Conservation (phyloP, 2,329 filamentous ascomycete genomes). For the Aureobasidium melanogenum region DNA sequence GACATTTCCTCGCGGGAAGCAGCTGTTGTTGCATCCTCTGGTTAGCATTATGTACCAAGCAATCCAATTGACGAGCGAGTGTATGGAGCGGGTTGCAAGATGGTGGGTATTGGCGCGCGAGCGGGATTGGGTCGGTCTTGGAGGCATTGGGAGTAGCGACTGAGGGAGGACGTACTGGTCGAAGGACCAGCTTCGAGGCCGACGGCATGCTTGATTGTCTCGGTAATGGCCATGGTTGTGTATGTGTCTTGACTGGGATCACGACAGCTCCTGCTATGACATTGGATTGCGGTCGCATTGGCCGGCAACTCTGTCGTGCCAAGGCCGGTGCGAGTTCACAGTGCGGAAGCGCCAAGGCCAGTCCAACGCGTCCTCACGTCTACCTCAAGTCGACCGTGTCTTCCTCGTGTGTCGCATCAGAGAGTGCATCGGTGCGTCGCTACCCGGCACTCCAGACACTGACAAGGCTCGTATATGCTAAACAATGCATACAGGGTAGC, state of each 20-base stretch:
- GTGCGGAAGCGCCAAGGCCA: neutral
- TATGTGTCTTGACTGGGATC: neutral
- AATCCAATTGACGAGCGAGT: neutral
- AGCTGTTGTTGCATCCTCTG: constrained; percentile 36
- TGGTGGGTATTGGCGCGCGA: neutral
- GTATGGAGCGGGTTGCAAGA: neutral
- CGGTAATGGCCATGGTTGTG: constrained; percentile 32
- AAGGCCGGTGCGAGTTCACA: neutral
- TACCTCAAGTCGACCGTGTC: neutral
- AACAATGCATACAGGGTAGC: neutral
- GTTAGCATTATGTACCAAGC: constrained; percentile 10
- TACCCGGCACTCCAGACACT: neutral
- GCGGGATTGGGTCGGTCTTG: neutral
- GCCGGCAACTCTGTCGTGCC: neutral
- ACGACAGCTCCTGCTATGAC: neutral
- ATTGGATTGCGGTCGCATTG: constrained; percentile 9
- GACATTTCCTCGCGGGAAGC: constrained; percentile 90
- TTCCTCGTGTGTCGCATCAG: neutral
- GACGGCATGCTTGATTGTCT: constrained; percentile 40
- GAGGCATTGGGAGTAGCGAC: neutral
- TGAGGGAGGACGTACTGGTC: constrained; percentile 24
- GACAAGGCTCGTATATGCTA: neutral
- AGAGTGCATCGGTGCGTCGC: neutral
- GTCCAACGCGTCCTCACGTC: neutral
- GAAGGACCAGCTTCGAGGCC: constrained; percentile 30